Evolutionary conservation across 768 basidiomycete genomes (phyloP).

Genomic region (Inosperma sp.): DNA sequence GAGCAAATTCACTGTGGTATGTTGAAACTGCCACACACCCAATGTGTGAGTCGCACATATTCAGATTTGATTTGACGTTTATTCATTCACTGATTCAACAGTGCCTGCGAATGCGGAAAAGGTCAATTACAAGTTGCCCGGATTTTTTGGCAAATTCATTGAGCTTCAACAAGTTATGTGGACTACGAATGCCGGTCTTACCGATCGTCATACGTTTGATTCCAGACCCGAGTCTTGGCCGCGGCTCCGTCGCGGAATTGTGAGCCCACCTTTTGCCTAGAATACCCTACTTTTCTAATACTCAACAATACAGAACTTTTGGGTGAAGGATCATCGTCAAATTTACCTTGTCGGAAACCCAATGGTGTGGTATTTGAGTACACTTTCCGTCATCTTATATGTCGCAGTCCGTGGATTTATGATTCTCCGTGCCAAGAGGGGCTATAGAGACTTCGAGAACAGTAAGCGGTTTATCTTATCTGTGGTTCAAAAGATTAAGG

Average conservation of each 20-base stretch:
- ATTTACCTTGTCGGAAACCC: conserved; percentile 96
- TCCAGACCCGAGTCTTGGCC: conserved; percentile 94
- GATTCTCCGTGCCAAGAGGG: conserved; percentile 84
- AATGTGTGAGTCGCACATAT: conserved; percentile 47
- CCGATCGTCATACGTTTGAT: conserved; percentile 92
- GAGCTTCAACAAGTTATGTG: conserved; percentile 96
- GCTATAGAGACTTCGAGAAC: conserved; percentile 87
- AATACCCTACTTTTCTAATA: conserved; percentile 3
- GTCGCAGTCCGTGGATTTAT: conserved; percentile 68
- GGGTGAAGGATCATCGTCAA: conserved; percentile 95
- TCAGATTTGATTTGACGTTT: neutral
- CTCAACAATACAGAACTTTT: conserved; percentile 70
- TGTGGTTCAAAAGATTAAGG: neutral
- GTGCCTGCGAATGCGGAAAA: conserved; percentile 68
- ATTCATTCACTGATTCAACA: conserved; percentile 27
- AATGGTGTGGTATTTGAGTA: conserved; percentile 86
- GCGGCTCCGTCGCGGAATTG: conserved; percentile 85
- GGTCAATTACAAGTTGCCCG: conserved; percentile 88
- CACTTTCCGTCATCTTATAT: conserved; percentile 66
- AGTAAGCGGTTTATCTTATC: conserved; percentile 48
- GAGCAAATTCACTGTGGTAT: conserved; percentile 88
- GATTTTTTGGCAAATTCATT: conserved; percentile 86
- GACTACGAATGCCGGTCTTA: conserved; percentile 93
- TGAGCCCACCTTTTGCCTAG: conserved; percentile 38
- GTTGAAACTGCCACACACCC: conserved; percentile 83